Base-by-base conservation (phyloP, 192 early-diverging fungal species). In the Coemansia javaensis region DNA sequence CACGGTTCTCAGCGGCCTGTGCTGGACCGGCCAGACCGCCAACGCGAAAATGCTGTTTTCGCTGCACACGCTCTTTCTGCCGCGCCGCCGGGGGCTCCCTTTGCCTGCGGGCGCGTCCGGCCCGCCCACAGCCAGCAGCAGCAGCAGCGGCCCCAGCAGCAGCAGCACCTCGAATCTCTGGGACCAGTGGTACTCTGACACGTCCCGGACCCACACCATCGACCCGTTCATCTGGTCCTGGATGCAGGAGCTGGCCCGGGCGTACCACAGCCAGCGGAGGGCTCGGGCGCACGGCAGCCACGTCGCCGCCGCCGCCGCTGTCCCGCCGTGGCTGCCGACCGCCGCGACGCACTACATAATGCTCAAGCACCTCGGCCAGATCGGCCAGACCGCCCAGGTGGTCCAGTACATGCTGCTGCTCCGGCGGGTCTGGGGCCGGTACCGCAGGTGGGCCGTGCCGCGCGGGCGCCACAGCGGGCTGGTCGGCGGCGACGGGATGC, bases 311-410 rank as follows among this genome's bases (percentile, higher is more conserved):
- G 3, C 27, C 1, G 4, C 13, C 3, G 14, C 39, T 13, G 17
- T 41, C 7, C 15, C 35, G 15, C 61, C 68, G 23, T 72, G 68
- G 68, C 34, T 59, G 40, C 68, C 68, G 12, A 64, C 56, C 1
- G 17, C 60, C 52, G 48, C 39, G 11, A 72, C 68, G 10, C 68
- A 72, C 35, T 34, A 32, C 23, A n/a, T 64, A 5, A 31, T 72
- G n/a, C 20, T 64, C 13, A 57, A 51, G 32, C 17, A 28, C 1
- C 17, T 72, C 34, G 40, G 20, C 15, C 40, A 40, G 18, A 41
- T 10, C 0, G 28, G 37, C 10, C 8, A 22, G n/a, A 47, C 44
- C 0, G 16, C n/a, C 0, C 31, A 56, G n/a, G 16, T 44, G 4
- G 13, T 32, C 6, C n/a, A 13, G 11, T 56, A 72, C 27, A 48